Evolutionary conservation across 169 alveolate species (phyloP).

Genomic region (Eimeria praecox): DNA sequence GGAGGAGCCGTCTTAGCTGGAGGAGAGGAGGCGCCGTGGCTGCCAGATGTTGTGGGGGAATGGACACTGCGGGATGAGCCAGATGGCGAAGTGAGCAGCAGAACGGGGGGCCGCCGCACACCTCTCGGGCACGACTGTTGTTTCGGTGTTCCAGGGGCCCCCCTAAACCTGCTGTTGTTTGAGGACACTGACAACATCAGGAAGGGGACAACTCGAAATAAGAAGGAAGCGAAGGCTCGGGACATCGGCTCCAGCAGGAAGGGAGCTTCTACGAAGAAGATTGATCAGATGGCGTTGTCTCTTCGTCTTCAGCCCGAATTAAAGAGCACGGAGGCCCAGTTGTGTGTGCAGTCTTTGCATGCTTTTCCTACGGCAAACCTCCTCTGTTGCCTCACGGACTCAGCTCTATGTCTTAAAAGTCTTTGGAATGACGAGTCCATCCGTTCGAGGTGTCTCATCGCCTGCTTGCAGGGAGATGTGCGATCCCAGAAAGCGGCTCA

Average conservation of each 20-base stretch:
- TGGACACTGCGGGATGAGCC: constrained; percentile 67
- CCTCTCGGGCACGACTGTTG: constrained; percentile 61
- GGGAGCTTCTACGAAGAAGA: background rate
- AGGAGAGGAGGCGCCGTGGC: constrained; percentile 34
- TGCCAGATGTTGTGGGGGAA: constrained; percentile 39
- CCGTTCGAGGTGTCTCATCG: constrained; percentile 54
- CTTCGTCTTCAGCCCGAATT: constrained; percentile 50
- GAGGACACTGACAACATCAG: constrained; percentile 39
- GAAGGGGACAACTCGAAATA: constrained; percentile 3
- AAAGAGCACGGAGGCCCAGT: constrained; percentile 52
- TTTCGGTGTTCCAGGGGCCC: constrained; percentile 54
- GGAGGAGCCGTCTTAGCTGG: background rate
- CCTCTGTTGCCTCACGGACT: constrained; percentile 62
- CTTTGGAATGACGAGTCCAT: constrained; percentile 52
- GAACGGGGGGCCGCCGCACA: background rate
- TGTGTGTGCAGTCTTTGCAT: constrained; percentile 59
- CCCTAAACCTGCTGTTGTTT: constrained; percentile 59
- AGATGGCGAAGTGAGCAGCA: background rate
- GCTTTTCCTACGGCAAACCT: constrained; percentile 77
- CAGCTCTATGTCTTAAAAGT: constrained; percentile 45
- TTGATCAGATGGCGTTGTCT: constrained; percentile 65
- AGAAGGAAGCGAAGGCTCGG: background rate
- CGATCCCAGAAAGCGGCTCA: constrained; percentile 68
- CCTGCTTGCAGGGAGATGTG: constrained; percentile 62
- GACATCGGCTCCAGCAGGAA: background rate